Evolutionary conservation across 805 yeast genomes (phyloP), one percentile per base, ranked within the genome.

Genomic region (Metschnikowia lachancei): DNA sequence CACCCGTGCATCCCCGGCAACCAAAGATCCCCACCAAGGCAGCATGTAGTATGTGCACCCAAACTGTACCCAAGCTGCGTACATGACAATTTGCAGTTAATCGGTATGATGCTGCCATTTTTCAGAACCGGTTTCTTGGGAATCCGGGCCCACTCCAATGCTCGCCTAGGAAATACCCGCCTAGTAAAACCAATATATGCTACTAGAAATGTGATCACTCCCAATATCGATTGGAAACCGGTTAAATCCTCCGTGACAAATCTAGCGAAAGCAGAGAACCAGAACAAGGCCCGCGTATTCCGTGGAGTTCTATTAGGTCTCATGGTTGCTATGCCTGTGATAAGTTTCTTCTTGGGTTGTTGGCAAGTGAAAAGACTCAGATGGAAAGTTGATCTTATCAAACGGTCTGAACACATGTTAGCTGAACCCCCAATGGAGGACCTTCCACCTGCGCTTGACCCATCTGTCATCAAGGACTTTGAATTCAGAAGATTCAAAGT

Each of bases 321-420:
- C 58, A 56, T 72, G 81, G 47, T 68, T 51, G 79, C 92, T 17
- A 92, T 95, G 84, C 99, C 99, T 0, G 74, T 90, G 1, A 75
- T 90, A 2, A 81, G 96, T 10, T 87, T 92, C 62, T 83, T 82
- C 39, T 69, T 94, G 36, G 99, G 98, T 1, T 78, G 90, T 46
- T 94, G 99, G 99, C 99, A 94, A 69, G 81, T 87, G 38, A 73
- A 80, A 56, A 75, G 99, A 53, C 69, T 94, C 41, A 74, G 79
- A 50, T 94, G 99, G 99, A 94, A 94, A 64, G 85, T 82, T 19
- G 79, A 83, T 51, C 73, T 94, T 51, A 85, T 94, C 50, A 84
- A 95, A 3, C 77, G 78, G 17, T 83, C 92, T 58, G 97, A 94
- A 63, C 89, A 87, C 58, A 72, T 91, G 52, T 68, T 94, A 55